phyloP scores from a whole-genome alignment of 2,329 filamentous ascomycete genomes.

The Alternaria metachromatica region DNA sequence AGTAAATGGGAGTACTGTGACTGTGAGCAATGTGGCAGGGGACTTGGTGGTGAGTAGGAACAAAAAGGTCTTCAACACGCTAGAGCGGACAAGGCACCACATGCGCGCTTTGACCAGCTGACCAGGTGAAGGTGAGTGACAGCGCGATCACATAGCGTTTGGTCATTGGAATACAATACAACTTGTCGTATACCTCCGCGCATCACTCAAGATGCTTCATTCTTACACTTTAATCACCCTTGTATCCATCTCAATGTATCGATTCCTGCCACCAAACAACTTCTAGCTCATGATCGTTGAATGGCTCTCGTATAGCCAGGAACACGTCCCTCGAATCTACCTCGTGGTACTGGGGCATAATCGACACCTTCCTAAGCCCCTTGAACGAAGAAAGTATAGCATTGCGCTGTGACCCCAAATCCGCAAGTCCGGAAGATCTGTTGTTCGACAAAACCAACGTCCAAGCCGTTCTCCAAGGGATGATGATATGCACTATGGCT shows the following conservation, averaged over 20 bases:
- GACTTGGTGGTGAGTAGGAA: no score
- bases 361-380: not conserved
- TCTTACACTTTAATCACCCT: not conserved
- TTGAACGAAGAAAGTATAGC: not conserved
- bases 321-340: not conserved
- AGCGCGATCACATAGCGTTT: not conserved
- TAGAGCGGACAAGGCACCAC: not conserved
- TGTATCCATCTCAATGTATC: not conserved
- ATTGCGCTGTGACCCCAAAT: not conserved
- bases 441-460: not conserved
- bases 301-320: not conserved
- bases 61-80: not conserved
- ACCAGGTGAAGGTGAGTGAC: not conserved
- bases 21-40: no score
- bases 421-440: not conserved
- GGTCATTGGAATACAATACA: not conserved
- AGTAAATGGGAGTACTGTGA: fast-evolving
- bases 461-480: not conserved
- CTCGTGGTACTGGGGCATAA: not conserved
- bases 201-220: not conserved
- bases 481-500: not conserved
- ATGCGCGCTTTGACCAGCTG: not conserved
- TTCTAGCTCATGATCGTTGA: not conserved
- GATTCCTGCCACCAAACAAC: not conserved
- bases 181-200: not conserved